Conservation (phyloP, 1,284 basidiomycete species). For the Apiotrichum siamense region DNA sequence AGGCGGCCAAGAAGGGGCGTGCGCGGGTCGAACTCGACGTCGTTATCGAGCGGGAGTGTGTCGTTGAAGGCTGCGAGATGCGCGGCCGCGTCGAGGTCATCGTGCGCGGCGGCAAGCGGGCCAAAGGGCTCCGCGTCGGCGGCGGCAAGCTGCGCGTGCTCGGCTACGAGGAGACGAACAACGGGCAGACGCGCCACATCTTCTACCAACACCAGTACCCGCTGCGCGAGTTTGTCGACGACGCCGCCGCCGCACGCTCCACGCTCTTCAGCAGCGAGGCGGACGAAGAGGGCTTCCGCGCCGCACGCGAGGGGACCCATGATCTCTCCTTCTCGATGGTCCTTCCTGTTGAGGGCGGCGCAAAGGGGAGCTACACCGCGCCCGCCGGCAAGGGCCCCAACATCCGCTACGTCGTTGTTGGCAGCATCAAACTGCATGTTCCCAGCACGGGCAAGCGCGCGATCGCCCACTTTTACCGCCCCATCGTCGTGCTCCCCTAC, state of each 20-base stretch:
- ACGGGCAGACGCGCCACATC: slow-evolving; percentile 64
- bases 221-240: slow-evolving; percentile 55
- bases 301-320: slow-evolving; percentile 64
- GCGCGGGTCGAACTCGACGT: slow-evolving; percentile 82
- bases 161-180: slow-evolving; percentile 65
- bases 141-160: slow-evolving; percentile 77
- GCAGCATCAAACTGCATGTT: slow-evolving; percentile 76
- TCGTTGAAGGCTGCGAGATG: slow-evolving; percentile 74
- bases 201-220: slow-evolving; percentile 75
- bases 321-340: slow-evolving; percentile 71
- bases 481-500: slow-evolving; percentile 75
- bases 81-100: slow-evolving; percentile 67
- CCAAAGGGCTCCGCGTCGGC: slow-evolving; percentile 62
- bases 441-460: slow-evolving; percentile 58
- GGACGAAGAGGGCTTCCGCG: slow-evolving; percentile 66
- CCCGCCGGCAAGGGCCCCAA: slow-evolving; percentile 53
- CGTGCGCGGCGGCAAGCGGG: slow-evolving; percentile 58
- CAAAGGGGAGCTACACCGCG: slow-evolving; percentile 66
- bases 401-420: slow-evolving; percentile 80
- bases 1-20: slow-evolving; percentile 60
- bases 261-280: slow-evolving; percentile 54
- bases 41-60: slow-evolving; percentile 65
- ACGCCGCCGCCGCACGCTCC: slow-evolving; percentile 20
- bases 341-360: slow-evolving; percentile 60
- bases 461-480: slow-evolving; percentile 87